Conservation (phyloP, 176 grass and related monocot genomes). For the Carex pumila region DNA sequence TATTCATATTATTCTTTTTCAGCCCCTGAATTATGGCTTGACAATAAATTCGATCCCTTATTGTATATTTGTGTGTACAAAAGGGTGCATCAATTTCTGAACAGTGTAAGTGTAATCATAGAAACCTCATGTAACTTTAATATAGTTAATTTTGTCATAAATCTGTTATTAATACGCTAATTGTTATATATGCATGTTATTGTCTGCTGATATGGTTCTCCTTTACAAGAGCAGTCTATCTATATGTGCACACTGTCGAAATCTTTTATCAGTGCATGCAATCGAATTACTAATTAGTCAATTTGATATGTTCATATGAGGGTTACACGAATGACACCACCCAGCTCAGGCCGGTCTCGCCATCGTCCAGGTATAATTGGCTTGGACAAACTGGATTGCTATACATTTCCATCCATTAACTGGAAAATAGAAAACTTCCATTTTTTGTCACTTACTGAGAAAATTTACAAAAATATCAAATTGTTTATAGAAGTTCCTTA, state of each 20-base stretch:
- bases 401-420: neutral
- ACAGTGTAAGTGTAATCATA: neutral
- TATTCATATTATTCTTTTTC: conserved; percentile 25
- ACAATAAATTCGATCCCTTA: conserved; percentile 14
- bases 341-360: too few species aligned
- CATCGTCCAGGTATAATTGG: too few species aligned
- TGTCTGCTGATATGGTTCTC: neutral
- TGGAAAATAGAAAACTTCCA: neutral
- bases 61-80: conserved; percentile 16
- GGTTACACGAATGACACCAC: too few species aligned
- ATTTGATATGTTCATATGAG: too few species aligned
- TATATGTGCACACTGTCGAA: neutral
- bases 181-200: neutral
- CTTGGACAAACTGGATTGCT: too few species aligned
- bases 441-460: neutral
- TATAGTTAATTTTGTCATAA: neutral
- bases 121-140: neutral
- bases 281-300: too few species aligned
- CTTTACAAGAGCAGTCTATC: neutral
- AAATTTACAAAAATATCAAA: neutral
- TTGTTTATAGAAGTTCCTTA: neutral
- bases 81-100: neutral
- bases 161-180: neutral
- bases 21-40: neutral
- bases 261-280: neutral